phyloP scores from a whole-genome alignment of 345 rosid genomes.

The Euclidium syriacum region DNA sequence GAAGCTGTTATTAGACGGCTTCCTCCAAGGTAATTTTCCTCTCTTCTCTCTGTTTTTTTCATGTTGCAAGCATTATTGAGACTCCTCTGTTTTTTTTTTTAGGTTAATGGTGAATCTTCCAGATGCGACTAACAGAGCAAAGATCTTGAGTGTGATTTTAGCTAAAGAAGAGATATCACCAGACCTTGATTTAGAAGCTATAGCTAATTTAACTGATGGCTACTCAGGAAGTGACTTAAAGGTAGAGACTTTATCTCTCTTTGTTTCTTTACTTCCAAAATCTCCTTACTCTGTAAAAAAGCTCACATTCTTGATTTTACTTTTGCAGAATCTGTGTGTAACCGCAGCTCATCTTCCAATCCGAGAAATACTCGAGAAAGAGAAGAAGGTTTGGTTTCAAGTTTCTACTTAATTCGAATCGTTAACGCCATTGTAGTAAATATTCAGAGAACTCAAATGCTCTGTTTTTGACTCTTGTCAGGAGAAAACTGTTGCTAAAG shows the following conservation, averaged over 20 bases:
- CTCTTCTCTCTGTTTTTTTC: background rate
- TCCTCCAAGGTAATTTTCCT: constrained; percentile 61
- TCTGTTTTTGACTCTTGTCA: constrained; percentile 24
- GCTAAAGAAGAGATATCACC: constrained; percentile 83
- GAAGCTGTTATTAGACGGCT: constrained; percentile 99
- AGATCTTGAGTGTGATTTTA: constrained; percentile 70
- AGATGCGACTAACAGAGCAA: constrained; percentile 72
- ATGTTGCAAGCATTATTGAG: too few relatives aligned
- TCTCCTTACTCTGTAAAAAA: background rate
- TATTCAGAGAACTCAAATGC: background rate
- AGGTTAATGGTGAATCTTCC: constrained; percentile 98
- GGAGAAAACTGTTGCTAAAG: constrained; percentile 63
- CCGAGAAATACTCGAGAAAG: constrained; percentile 86
- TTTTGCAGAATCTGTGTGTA: constrained; percentile 78
- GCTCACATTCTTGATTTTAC: constrained; percentile 13
- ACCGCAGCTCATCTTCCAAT: constrained; percentile 98
- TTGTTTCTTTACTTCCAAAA: background rate
- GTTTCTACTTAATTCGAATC: background rate
- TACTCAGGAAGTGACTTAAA: constrained; percentile 97
- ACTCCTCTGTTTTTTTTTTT: too few relatives aligned
- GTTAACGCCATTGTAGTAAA: background rate
- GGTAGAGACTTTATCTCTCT: constrained; percentile 36
- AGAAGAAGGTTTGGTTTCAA: constrained; percentile 72
- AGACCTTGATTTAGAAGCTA: constrained; percentile 69
- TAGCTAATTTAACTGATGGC: constrained; percentile 90